Conservation (phyloP, 1,139 yeast genomes). For the Blastobotrys niveus region DNA sequence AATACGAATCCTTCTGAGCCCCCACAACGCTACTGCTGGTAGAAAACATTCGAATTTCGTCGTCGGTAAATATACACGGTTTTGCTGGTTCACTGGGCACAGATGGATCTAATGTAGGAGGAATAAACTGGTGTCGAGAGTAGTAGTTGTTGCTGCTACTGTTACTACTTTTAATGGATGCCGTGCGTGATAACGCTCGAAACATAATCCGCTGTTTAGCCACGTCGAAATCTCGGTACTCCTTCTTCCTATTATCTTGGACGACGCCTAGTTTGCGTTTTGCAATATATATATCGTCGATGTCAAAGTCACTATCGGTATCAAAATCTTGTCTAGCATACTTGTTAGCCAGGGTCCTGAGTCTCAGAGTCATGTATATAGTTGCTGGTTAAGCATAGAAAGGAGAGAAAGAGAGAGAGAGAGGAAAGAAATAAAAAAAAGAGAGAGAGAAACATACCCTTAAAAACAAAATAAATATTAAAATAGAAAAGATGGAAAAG, state of each 20-base stretch:
- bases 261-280: neutral
- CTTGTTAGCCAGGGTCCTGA: conserved; percentile 1
- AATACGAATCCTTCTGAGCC: too few species aligned
- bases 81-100: conserved; percentile 10
- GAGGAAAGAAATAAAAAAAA: neutral
- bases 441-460: neutral
- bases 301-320: too few species aligned
- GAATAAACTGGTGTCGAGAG: too few species aligned
- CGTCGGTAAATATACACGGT: conserved; percentile 11
- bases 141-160: neutral
- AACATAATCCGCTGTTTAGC: conserved; percentile 2
- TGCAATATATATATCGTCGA: too few species aligned
- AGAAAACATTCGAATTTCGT: conserved; percentile 5
- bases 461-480: too few species aligned
- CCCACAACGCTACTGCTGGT: too few species aligned
- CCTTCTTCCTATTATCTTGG: neutral
- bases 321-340: conserved; percentile 4
- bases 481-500: too few species aligned
- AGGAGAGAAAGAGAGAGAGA: neutral
- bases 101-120: conserved; percentile 7
- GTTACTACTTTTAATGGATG: neutral
- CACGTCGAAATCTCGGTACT: neutral
- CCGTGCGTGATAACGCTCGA: conserved; percentile 8
- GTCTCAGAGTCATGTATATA: too few species aligned
- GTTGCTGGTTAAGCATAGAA: too few species aligned